These are phyloP conservation scores for Aaosphaeria pasadenensis DNA, from an alignment of 2,329 filamentous ascomycete species.

Conservation along the genomic window DNA sequence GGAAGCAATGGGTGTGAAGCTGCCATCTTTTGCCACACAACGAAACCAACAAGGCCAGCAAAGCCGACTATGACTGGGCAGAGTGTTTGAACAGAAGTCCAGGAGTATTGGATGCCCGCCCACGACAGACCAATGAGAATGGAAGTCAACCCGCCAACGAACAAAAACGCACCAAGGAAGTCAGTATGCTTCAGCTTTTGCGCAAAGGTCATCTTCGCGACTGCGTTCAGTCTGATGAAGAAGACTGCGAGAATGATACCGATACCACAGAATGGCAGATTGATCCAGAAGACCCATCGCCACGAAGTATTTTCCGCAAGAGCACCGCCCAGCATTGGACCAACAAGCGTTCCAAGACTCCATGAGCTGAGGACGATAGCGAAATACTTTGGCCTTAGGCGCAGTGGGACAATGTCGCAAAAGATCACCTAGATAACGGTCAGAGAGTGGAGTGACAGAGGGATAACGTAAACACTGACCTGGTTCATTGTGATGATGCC, in stretches of 20 bases:
- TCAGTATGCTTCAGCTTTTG: constrained; percentile 34
- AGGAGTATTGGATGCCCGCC: constrained; percentile 40
- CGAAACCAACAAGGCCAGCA: constrained; percentile 26
- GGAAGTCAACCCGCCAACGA: constrained; percentile 34
- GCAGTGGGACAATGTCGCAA: constrained; percentile 44
- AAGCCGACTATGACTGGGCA: constrained; percentile 38
- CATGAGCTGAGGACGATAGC: constrained; percentile 42
- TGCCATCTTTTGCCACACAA: constrained; percentile 35
- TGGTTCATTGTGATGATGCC: constrained; percentile 41
- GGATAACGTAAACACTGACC: constrained; percentile 15
- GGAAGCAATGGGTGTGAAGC: constrained; percentile 37
- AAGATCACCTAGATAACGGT: constrained; percentile 25
- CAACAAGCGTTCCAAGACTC: constrained; percentile 40
- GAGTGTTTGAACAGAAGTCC: constrained; percentile 40
- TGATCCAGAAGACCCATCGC: constrained; percentile 66
- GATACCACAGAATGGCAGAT: constrained; percentile 52
- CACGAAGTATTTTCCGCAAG: constrained; percentile 52
- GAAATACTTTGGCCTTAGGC: constrained; percentile 41
- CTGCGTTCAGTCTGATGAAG: constrained; percentile 19
- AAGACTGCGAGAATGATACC: constrained; percentile 20
- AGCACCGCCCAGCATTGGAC: constrained; percentile 48
- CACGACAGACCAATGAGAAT: constrained; percentile 44
- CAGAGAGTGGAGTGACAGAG: background rate
- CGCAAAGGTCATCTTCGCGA: constrained; percentile 11
- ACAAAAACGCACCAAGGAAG: constrained; percentile 43